Conservation (phyloP, 208 protist genomes). For the Trypanosoma conorhini region DNA sequence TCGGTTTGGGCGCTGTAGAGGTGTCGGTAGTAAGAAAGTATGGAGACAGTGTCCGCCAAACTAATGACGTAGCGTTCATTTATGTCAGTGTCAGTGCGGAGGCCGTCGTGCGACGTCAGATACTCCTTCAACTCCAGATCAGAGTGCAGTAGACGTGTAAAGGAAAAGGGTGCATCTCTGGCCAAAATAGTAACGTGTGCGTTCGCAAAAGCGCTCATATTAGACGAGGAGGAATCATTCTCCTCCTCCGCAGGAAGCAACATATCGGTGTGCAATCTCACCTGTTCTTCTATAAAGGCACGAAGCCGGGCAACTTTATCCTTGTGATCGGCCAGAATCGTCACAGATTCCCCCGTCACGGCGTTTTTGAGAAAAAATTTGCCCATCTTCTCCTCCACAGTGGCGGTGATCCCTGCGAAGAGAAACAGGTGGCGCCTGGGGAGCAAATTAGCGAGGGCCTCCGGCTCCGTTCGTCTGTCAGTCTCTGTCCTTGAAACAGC, state of each 20-base stretch:
- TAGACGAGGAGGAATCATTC: slow-evolving; percentile 22
- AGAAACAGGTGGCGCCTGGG: slow-evolving; percentile 87
- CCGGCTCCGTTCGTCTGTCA: slow-evolving; percentile 56
- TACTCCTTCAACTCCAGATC: slow-evolving; percentile 48
- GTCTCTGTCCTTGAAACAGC: slow-evolving; percentile 56
- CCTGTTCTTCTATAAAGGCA: slow-evolving; percentile 68
- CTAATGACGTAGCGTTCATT: slow-evolving; percentile 72
- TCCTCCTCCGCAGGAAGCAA: slow-evolving; percentile 76
- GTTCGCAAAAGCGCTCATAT: slow-evolving; percentile 53
- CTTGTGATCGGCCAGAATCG: slow-evolving; percentile 41
- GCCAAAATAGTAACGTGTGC: slow-evolving; percentile 88
- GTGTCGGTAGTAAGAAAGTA: slow-evolving; percentile 77
- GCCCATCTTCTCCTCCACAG: slow-evolving; percentile 43
- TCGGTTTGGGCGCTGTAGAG: slow-evolving; percentile 41
- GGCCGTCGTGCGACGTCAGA: slow-evolving; percentile 57
- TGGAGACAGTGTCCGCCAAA: slow-evolving; percentile 80
- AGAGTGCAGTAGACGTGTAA: slow-evolving; percentile 45
- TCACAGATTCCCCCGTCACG: slow-evolving; percentile 83
- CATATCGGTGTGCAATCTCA: slow-evolving; percentile 75
- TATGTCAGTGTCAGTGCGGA: slow-evolving; percentile 24
- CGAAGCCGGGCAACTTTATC: slow-evolving; percentile 56
- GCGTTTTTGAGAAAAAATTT: slow-evolving; percentile 90
- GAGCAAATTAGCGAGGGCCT: slow-evolving; percentile 79
- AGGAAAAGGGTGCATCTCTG: slow-evolving; percentile 83
- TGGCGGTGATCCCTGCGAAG: slow-evolving; percentile 56